Evolutionary conservation across 2,329 filamentous ascomycete species (phyloP).

Genomic region (Pleoardoris graminearum): DNA sequence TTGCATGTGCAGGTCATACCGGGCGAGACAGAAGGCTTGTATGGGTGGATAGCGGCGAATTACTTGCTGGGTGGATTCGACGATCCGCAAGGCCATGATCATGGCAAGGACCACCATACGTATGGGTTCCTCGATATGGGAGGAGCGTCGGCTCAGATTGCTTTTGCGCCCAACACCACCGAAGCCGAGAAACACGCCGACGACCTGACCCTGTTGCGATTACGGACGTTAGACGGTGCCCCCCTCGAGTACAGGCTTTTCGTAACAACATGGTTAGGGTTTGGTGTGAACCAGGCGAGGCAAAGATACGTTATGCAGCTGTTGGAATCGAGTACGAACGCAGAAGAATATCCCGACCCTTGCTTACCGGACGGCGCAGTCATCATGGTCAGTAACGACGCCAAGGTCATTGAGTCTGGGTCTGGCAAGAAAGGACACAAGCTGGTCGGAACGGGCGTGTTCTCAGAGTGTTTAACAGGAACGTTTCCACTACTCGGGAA

Average conservation of each 20-base stretch:
- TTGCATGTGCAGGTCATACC: slow-evolving; percentile 92
- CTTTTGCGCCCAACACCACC: slow-evolving; percentile 91
- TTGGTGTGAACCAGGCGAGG: slow-evolving; percentile 93
- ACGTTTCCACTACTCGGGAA: slow-evolving; percentile 89
- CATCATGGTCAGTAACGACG: slow-evolving; percentile 74
- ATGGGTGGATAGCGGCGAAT: slow-evolving; percentile 97
- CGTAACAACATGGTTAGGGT: slow-evolving; percentile 94
- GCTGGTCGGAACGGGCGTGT: slow-evolving; percentile 82
- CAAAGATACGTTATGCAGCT: slow-evolving; percentile 79
- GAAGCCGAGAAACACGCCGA: slow-evolving; percentile 88
- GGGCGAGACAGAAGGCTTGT: slow-evolving; percentile 92
- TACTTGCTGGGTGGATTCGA: slow-evolving; percentile 93
- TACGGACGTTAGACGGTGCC: slow-evolving; percentile 80
- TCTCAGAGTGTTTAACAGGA: slow-evolving; percentile 78
- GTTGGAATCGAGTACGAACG: slow-evolving; percentile 64
- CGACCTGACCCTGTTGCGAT: slow-evolving; percentile 81
- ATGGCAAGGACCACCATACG: slow-evolving; percentile 87
- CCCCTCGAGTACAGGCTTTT: slow-evolving; percentile 85
- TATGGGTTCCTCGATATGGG: slow-evolving; percentile 99
- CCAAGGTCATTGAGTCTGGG: slow-evolving; percentile 58
- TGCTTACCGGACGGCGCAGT: slow-evolving; percentile 81
- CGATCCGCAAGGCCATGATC: slow-evolving; percentile 69
- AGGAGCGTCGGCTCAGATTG: slow-evolving; percentile 95
- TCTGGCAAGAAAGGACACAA: slow-evolving; percentile 46
- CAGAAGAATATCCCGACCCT: slow-evolving; percentile 79